Percentiles rank a stretch among this genome's conserved stretches.
phyloP scores from a whole-genome alignment of 2,329 filamentous ascomycete genomes.

The Pseudopithomyces maydicus region DNA sequence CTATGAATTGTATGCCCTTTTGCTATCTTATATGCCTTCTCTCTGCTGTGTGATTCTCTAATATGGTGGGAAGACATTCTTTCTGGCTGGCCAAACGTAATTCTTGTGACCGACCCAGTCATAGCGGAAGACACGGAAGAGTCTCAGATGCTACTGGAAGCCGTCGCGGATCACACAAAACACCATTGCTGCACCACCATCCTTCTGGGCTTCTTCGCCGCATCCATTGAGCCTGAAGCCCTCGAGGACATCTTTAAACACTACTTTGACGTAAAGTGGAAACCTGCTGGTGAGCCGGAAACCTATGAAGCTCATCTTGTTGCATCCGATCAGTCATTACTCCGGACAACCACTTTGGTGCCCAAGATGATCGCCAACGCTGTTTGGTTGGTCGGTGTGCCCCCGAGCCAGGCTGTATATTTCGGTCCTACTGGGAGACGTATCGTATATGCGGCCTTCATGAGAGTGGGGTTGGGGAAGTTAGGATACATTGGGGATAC shows the following conservation, averaged over 20 bases:
- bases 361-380: slow-evolving; percentile 18
- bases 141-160: slow-evolving; percentile 15
- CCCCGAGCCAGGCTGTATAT: slow-evolving; percentile 21
- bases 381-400: slow-evolving; percentile 21
- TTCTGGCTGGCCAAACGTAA: slow-evolving; percentile 28
- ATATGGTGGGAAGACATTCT: slow-evolving; percentile 9
- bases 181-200: slow-evolving; percentile 26
- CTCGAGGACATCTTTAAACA: slow-evolving; percentile 23
- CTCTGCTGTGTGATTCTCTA: background rate
- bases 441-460: slow-evolving; percentile 24
- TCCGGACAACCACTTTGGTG: slow-evolving; percentile 20
- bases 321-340: slow-evolving; percentile 15
- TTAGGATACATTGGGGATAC: slow-evolving; percentile 34
- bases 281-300: slow-evolving; percentile 6
- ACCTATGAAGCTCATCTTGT: slow-evolving; percentile 13
- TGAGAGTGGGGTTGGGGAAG: slow-evolving; percentile 27
- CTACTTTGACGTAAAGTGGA: slow-evolving; percentile 26
- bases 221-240: slow-evolving; percentile 10
- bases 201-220: slow-evolving; percentile 27
- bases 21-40: background rate
- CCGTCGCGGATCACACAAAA: slow-evolving; percentile 22
- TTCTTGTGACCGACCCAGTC: slow-evolving; percentile 27
- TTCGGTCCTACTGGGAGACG: background rate
- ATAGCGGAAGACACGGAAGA: slow-evolving; percentile 18
- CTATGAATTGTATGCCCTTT: slow-evolving; percentile 15